Evolutionary conservation across 2,329 filamentous ascomycete species (phyloP), one percentile per base, ranked within the genome.

Genomic region (Oidium heveae): DNA sequence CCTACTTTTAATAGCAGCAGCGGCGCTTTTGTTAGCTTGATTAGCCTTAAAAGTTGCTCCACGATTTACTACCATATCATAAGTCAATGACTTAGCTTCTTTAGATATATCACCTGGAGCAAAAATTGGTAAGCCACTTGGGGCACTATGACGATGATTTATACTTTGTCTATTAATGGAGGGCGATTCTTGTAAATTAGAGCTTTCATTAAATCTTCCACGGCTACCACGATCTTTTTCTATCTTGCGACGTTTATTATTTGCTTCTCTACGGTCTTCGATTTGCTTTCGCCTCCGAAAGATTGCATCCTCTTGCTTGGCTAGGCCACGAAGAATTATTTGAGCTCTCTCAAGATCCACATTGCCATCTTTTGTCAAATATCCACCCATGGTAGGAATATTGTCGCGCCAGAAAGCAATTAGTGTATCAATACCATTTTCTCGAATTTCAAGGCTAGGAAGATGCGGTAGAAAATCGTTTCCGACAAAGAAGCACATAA

Each of bases 401-500:
- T 93, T 94, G 61, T 95, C 87, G 64, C 86, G 82, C 91, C 93
- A 98, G 55, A 98, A 91, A n/a, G 86, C 82, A 60, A 88, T 94
- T 55, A 98, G 73, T 0, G 88, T 93, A 65, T 98, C 89, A 64
- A 98, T 98, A 52, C 89, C 89, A 65, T 95, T 88, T 64, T 98
- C 91, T 57, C 91, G 80, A 66, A 98, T 96, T 67, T 96, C 91
- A 56, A 98, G 74, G 63, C 89, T 94, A n/a, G 91, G 91, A 56
- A 98, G 72, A 73, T 98, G 91, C 53, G 91, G 91, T 61, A 98
- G 71, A 70, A 98, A 98, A 71, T 98, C 93, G 68, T 98, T 98
- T 60, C 89, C 89, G 55, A 96, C 89, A 66, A 96, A 96, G 70
- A 93, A 96, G 70, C 89, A 96, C 80, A 96, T 91, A 67, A 96